Conservation (phyloP, 148 eudicot genomes). For the Cornus suecica region DNA sequence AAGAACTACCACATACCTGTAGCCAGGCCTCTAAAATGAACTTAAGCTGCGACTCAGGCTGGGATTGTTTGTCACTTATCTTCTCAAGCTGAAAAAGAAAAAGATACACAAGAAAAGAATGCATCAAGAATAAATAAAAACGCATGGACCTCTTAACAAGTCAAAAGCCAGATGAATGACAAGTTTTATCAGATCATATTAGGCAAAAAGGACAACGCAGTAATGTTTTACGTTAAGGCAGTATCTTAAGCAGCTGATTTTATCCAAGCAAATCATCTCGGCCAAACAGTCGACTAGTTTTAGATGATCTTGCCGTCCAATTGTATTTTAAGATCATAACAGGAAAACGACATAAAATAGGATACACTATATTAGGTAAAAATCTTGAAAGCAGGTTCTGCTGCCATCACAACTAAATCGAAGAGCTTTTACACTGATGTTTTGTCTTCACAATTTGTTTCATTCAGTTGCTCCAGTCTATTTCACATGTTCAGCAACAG, state of each 20-base stretch:
- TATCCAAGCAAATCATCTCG: neutral
- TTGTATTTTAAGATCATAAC: neutral
- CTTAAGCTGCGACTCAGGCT: slow-evolving; percentile 14
- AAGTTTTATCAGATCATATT: neutral
- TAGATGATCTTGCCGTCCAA: neutral
- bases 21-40: slow-evolving; percentile 24
- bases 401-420: neutral
- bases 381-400: neutral
- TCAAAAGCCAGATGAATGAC: neutral
- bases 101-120: neutral
- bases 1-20: neutral
- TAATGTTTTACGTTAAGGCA: neutral
- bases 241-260: neutral
- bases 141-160: neutral
- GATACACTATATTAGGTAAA: too few species aligned
- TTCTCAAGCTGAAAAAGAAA: neutral
- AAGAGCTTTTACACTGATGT: neutral
- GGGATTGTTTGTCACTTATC: slow-evolving; percentile 11
- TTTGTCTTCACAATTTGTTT: neutral
- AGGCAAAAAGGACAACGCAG: neutral
- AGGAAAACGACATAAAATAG: neutral
- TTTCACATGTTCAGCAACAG: neutral
- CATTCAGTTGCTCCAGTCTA: neutral
- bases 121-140: neutral
- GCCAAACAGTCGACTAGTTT: neutral